phyloP scores from a whole-genome alignment of 75 land plant species.

The Pinus albicaulis region DNA sequence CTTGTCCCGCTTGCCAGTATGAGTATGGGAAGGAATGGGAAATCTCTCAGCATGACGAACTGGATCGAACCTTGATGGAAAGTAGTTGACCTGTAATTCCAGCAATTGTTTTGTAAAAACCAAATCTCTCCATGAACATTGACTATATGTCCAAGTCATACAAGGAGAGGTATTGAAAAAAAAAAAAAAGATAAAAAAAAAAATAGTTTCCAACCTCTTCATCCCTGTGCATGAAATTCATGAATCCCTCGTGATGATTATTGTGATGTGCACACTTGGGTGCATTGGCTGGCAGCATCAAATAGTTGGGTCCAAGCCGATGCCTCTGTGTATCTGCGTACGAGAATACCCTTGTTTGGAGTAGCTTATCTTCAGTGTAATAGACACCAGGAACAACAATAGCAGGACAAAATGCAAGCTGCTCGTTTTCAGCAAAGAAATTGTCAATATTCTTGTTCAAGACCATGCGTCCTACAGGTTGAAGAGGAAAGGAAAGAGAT shows the following conservation, averaged over 20 bases:
- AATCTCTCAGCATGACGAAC: constrained; percentile 68
- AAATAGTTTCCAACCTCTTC: constrained; percentile 56
- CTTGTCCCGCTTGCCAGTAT: constrained; percentile 67
- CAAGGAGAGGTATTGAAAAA: too few relatives aligned
- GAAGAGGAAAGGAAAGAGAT: constrained; percentile 74
- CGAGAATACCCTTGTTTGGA: constrained; percentile 71
- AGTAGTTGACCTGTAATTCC: constrained; percentile 72
- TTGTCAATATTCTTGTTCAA: constrained; percentile 84
- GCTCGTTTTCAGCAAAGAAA: constrained; percentile 84
- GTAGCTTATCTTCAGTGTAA: constrained; percentile 82
- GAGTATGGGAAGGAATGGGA: constrained; percentile 57
- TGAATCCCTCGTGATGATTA: constrained; percentile 90
- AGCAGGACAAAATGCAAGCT: constrained; percentile 75
- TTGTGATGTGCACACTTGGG: constrained; percentile 95
- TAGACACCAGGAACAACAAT: constrained; percentile 71
- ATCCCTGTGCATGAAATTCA: constrained; percentile 95
- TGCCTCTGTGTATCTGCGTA: constrained; percentile 87
- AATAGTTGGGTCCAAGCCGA: constrained; percentile 79
- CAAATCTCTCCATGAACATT: not conserved
- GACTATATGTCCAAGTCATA: not conserved
- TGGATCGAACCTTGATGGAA: constrained; percentile 87
- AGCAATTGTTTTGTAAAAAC: not conserved
- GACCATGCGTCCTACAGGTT: constrained; percentile 80
- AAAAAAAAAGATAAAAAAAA: not conserved
- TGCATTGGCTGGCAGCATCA: constrained; percentile 85